Evolutionary conservation across 345 rosid species (phyloP).

Genomic region (Lepidium africanum): DNA sequence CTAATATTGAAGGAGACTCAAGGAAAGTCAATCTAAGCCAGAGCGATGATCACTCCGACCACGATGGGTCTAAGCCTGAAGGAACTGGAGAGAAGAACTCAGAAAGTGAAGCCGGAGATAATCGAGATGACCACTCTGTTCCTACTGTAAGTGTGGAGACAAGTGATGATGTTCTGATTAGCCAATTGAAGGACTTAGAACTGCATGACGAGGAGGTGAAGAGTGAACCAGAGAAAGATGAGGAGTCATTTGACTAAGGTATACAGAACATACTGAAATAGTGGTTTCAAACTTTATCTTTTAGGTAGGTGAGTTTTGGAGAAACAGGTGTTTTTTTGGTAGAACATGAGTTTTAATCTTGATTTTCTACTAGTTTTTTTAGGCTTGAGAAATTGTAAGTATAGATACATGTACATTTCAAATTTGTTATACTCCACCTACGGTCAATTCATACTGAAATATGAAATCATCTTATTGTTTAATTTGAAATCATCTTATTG

Average conservation of each 20-base stretch:
- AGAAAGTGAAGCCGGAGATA: constrained; percentile 43
- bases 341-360: too few relatives aligned
- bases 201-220: constrained; percentile 53
- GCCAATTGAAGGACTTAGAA: constrained; percentile 45
- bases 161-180: constrained; percentile 35
- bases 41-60: constrained; percentile 38
- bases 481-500: too few relatives aligned
- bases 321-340: background rate
- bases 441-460: background rate
- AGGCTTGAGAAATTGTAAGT: background rate
- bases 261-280: background rate
- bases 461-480: too few relatives aligned
- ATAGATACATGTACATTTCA: background rate
- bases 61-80: constrained; percentile 32
- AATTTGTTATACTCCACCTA: background rate
- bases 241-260: constrained; percentile 51
- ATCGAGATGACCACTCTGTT: constrained; percentile 36
- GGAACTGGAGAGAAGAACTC: constrained; percentile 37
- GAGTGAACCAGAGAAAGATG: constrained; percentile 56
- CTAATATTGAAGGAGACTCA: constrained; percentile 31
- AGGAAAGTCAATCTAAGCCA: constrained; percentile 31
- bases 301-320: background rate
- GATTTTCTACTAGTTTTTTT: background rate
- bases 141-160: constrained; percentile 32
- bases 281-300: background rate